phyloP scores from a whole-genome alignment of 164 flowering plant species.

The Magnolia officinalis region DNA sequence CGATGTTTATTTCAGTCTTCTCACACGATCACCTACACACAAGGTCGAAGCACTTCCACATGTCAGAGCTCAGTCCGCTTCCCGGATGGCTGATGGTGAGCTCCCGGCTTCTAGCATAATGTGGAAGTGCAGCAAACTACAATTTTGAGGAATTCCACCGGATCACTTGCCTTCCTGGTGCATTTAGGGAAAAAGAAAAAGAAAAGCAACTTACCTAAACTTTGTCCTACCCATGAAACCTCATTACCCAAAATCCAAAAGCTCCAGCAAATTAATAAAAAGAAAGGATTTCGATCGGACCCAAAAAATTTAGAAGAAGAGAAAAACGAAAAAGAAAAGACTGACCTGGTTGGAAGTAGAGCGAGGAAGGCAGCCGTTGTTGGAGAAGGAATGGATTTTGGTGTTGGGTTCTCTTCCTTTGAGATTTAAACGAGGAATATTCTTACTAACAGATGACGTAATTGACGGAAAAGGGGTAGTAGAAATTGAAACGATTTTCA shows the following conservation, averaged over 20 bases:
- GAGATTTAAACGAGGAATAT: constrained; percentile 16
- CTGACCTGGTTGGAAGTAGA: constrained; percentile 31
- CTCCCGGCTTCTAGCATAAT: no score
- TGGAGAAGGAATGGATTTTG: constrained; percentile 15
- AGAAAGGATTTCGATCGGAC: neutral
- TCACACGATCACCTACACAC: no score
- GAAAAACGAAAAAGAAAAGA: neutral
- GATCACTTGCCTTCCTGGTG: no score
- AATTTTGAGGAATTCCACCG: neutral
- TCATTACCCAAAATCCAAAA: neutral
- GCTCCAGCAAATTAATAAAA: neutral
- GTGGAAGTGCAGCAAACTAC: neutral
- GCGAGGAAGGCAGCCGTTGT: constrained; percentile 26
- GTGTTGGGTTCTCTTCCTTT: constrained; percentile 12
- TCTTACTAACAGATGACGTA: constrained; percentile 13
- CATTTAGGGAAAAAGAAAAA: no score
- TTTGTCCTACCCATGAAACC: neutral
- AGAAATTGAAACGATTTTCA: constrained; percentile 9
- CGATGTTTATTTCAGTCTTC: no score
- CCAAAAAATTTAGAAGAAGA: neutral
- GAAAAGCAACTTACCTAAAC: neutral
- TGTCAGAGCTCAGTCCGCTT: no score
- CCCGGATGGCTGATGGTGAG: no score
- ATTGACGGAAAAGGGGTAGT: neutral
- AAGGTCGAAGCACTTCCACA: no score